A percentile compares a stretch with the other conserved stretches of the same genome.
Conservation (phyloP, 2,329 filamentous ascomycete species). For the Tolypocladium guangdongense region DNA sequence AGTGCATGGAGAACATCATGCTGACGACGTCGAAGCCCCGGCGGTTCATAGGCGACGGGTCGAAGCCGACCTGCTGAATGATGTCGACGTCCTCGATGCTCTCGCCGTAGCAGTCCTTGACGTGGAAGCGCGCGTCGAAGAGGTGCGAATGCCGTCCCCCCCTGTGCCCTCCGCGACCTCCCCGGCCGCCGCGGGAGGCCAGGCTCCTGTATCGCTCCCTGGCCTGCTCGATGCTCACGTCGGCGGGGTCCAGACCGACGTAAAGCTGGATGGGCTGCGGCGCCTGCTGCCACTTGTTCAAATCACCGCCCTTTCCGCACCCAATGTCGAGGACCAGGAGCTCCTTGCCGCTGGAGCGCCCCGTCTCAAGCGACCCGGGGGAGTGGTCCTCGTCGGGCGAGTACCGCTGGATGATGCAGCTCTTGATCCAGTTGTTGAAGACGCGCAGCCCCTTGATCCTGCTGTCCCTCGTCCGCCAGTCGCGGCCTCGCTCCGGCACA, state of each 20-base stretch:
- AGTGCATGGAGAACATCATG: slow-evolving; percentile 99
- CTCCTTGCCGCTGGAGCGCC: slow-evolving; percentile 41
- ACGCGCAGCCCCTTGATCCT: slow-evolving; percentile 88
- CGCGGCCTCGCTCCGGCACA: slow-evolving; percentile 82
- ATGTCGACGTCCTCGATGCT: slow-evolving; percentile 72
- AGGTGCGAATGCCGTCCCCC: slow-evolving; percentile 42
- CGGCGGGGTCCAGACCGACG: slow-evolving; percentile 86
- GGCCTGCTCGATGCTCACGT: slow-evolving; percentile 85
- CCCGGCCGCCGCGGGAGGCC: slow-evolving; percentile 46
- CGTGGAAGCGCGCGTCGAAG: slow-evolving; percentile 79
- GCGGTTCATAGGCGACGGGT: slow-evolving; percentile 58
- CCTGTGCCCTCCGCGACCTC: slow-evolving; percentile 40
- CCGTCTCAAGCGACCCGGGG: slow-evolving; percentile 45
- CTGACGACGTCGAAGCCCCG: slow-evolving; percentile 92
- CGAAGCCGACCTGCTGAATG: slow-evolving; percentile 78
- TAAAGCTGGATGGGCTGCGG: slow-evolving; percentile 89
- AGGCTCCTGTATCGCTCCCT: slow-evolving; percentile 72
- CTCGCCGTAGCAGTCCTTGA: slow-evolving; percentile 88
- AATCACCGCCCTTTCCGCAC: slow-evolving; percentile 91
- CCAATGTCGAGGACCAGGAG: slow-evolving; percentile 86
- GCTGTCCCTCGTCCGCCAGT: slow-evolving; percentile 90
- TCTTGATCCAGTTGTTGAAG: slow-evolving; percentile 99
- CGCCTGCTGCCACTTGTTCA: slow-evolving; percentile 92
- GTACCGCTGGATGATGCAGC: slow-evolving; percentile 93
- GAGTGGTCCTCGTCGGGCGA: slow-evolving; percentile 67